phyloP scores from a whole-genome alignment of 768 basidiomycete species.

The Tylopilus felleus region DNA sequence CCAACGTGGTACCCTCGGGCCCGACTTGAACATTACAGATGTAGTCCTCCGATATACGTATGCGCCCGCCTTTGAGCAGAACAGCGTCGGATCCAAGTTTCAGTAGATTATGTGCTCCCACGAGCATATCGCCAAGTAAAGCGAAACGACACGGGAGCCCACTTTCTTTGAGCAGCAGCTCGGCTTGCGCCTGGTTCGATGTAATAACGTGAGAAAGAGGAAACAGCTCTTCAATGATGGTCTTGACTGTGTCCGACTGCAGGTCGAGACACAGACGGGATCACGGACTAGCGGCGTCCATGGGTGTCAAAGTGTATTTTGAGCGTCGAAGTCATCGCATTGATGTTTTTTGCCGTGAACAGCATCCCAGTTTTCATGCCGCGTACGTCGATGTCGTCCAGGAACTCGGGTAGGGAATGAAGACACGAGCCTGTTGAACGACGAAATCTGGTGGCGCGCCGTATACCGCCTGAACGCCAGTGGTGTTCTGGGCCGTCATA shows the following conservation, averaged over 20 bases:
- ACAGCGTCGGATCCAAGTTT: background rate
- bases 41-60: background rate
- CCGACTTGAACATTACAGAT: too few species aligned
- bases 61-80: background rate
- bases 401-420: background rate
- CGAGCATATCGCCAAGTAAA: background rate
- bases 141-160: background rate
- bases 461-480: background rate
- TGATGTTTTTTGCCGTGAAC: background rate
- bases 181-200: background rate
- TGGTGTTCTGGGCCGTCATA: background rate
- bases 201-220: background rate
- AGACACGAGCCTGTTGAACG: background rate
- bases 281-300: background rate
- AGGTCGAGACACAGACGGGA: background rate
- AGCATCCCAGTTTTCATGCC: constrained; percentile 1
- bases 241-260: background rate
- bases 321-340: background rate
- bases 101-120: background rate
- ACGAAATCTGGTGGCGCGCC: background rate
- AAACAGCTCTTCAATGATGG: background rate
- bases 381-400: background rate
- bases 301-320: background rate
- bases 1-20: background rate
- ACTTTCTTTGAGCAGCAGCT: background rate